A percentile compares a stretch with the other conserved stretches of the same genome.
These are phyloP conservation scores for Rubia yunnanensis DNA, from an alignment of 257 asterid genomes.

Conservation along the genomic window DNA sequence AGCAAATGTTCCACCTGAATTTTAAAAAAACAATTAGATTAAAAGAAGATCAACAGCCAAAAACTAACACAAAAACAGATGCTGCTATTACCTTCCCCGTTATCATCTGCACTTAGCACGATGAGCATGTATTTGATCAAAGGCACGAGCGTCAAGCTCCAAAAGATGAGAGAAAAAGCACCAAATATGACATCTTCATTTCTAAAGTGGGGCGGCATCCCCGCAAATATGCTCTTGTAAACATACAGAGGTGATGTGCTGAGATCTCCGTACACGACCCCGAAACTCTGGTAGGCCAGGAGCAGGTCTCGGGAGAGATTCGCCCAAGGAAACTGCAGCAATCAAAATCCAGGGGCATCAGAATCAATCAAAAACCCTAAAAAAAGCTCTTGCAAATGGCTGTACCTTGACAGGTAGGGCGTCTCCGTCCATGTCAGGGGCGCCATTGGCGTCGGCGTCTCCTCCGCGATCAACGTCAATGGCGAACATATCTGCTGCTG, in stretches of 20 bases:
- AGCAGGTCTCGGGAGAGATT: constrained; percentile 42
- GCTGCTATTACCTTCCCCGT: constrained; percentile 71
- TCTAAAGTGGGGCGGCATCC: constrained; percentile 54
- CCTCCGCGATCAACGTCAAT: constrained; percentile 20
- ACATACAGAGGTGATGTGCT: constrained; percentile 96
- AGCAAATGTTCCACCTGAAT: constrained; percentile 92
- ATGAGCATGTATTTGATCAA: constrained; percentile 70
- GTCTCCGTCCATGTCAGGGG: constrained; percentile 10
- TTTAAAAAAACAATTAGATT: not conserved
- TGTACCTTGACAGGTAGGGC: constrained; percentile 37
- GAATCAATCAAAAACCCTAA: constrained; percentile 8
- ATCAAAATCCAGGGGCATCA: constrained; percentile 12
- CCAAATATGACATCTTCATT: constrained; percentile 66
- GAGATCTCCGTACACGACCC: constrained; percentile 95
- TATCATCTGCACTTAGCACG: constrained; percentile 74
- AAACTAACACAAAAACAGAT: constrained; percentile 4
- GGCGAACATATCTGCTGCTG: not conserved
- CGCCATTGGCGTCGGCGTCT: constrained; percentile 29
- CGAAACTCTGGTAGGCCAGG: constrained; percentile 89
- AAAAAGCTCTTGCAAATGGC: not conserved
- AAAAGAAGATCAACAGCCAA: not conserved
- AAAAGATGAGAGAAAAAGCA: constrained; percentile 85
- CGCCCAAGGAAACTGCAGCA: constrained; percentile 49
- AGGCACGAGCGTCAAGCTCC: constrained; percentile 93
- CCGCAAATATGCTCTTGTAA: constrained; percentile 56